A percentile compares a stretch with the other conserved stretches of the same genome.
Evolutionary conservation across 371 early-diverging fungal genomes (phyloP).

Genomic region (Racocetra persica): DNA sequence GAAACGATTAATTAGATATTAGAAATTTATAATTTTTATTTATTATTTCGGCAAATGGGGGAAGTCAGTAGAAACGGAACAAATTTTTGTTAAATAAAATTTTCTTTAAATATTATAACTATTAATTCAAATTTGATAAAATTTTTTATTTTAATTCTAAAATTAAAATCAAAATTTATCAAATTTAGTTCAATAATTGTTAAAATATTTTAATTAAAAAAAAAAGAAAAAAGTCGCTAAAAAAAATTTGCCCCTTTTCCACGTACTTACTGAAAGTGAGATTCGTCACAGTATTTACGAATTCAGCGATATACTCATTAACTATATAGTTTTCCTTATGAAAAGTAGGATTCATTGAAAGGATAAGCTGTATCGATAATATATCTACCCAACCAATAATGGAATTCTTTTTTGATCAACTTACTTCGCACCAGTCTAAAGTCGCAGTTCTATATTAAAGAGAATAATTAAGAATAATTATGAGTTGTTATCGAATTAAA

Average conservation of each 20-base stretch:
- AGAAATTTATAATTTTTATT: background rate
- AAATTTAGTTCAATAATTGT: no score
- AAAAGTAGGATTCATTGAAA: background rate
- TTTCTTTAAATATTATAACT: no score
- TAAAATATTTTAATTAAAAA: no score
- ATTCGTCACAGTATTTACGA: constrained; percentile 77
- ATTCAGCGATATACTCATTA: constrained; percentile 72
- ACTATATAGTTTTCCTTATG: constrained; percentile 65
- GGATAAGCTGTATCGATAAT: background rate
- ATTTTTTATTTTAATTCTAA: no score
- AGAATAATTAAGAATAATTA: background rate
- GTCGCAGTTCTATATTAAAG: constrained; percentile 55
- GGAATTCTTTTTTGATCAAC: constrained; percentile 29
- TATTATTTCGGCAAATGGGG: background rate
- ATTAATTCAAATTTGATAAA: no score
- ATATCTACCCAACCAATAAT: no score
- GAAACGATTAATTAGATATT: constrained; percentile 5
- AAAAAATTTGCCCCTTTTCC: no score
- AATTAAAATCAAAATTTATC: no score
- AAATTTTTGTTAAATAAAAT: constrained; percentile 37
- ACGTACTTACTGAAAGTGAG: constrained; percentile 56
- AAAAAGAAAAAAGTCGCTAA: no score
- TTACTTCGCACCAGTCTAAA: constrained; percentile 63
- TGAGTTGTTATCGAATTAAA: background rate
- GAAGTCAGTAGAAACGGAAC: background rate